These are phyloP conservation scores for Chionographis japonica DNA, from an alignment of 106 monocot species.

Conservation along the genomic window DNA sequence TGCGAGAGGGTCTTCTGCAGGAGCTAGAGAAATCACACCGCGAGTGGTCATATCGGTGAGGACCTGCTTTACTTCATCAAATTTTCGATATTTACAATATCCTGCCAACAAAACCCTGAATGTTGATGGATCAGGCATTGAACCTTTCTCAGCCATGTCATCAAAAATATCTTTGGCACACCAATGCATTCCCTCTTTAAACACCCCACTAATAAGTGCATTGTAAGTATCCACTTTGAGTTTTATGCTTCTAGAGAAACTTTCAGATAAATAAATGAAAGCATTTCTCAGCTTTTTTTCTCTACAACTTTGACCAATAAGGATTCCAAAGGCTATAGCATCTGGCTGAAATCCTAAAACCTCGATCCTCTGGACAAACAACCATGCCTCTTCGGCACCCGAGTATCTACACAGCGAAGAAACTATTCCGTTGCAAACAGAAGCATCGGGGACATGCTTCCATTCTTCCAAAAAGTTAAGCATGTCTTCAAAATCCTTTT, in stretches of 20 bases:
- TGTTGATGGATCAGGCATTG: conserved; percentile 41
- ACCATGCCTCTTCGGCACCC: conserved; percentile 50
- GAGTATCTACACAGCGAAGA: conserved; percentile 49
- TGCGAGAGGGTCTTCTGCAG: conserved; percentile 47
- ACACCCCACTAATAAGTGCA: conserved; percentile 69
- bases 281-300: conserved; percentile 57
- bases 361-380: conserved; percentile 48
- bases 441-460: conserved; percentile 39
- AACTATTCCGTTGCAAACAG: conserved; percentile 55
- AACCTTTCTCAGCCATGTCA: conserved; percentile 63
- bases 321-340: conserved; percentile 56
- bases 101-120: conserved; percentile 81
- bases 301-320: conserved; percentile 67
- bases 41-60: conserved; percentile 36
- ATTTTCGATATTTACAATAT: conserved; percentile 63
- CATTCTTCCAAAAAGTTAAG: conserved; percentile 64
- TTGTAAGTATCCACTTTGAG: conserved; percentile 57
- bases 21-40: conserved; percentile 25
- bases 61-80: conserved; percentile 50
- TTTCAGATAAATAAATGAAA: conserved; percentile 64
- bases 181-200: conserved; percentile 50
- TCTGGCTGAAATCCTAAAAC: conserved; percentile 51
- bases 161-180: conserved; percentile 45
- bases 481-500: conserved; percentile 66
- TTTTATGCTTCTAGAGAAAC: conserved; percentile 42